These are phyloP conservation scores for Neoascochyta sp. DNA, from an alignment of 2,329 filamentous ascomycete genomes.

Conservation along the genomic window DNA sequence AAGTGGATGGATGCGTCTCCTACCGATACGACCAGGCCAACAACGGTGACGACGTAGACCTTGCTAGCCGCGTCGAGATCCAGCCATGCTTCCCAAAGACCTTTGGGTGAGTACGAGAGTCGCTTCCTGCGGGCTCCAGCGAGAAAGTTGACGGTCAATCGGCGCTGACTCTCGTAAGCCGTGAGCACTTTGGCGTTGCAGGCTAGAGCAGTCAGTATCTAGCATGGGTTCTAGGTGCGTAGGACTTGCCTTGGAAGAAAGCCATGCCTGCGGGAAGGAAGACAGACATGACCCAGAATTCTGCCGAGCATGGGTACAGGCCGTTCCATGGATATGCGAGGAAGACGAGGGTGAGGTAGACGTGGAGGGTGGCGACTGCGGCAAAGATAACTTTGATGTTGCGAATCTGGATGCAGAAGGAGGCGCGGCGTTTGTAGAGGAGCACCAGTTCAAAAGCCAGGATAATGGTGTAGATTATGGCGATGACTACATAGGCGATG, in stretches of 20 bases:
- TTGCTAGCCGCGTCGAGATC: conserved; percentile 33
- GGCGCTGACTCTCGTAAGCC: conserved; percentile 34
- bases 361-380: conserved; percentile 34
- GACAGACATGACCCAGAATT: conserved; percentile 41
- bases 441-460: conserved; percentile 29
- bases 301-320: conserved; percentile 33
- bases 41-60: conserved; percentile 30
- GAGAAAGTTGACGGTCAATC: conserved; percentile 34
- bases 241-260: conserved; percentile 33
- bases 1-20: conserved; percentile 2
- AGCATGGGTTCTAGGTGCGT: neutral
- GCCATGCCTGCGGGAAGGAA: conserved; percentile 40
- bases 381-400: conserved; percentile 33
- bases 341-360: conserved; percentile 36
- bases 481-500: conserved; percentile 29
- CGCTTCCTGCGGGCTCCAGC: conserved; percentile 35
- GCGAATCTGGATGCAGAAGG: conserved; percentile 34
- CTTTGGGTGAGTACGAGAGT: conserved; percentile 25
- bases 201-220: conserved; percentile 13
- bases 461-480: conserved; percentile 34
- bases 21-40: conserved; percentile 32
- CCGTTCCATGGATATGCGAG: conserved; percentile 39
- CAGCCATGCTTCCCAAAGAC: conserved; percentile 28
- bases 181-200: conserved; percentile 38
- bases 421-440: conserved; percentile 26